Conservation (phyloP, 331 rosid species). For the Telfairia occidentalis region DNA sequence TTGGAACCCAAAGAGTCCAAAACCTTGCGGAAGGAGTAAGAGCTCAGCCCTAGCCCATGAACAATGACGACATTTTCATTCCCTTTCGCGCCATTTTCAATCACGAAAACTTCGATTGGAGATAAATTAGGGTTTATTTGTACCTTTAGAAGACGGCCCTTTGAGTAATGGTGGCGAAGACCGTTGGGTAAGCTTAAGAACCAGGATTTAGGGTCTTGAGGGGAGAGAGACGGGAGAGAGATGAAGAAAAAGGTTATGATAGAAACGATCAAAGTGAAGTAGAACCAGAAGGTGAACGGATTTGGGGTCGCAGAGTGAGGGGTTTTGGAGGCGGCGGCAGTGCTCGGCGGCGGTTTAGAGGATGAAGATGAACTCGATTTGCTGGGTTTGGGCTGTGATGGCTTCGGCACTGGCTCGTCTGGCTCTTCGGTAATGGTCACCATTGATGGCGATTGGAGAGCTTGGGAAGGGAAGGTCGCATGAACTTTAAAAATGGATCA, state of each 20-base stretch:
- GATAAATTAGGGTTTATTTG: constrained; percentile 35
- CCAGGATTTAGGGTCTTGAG: constrained; percentile 59
- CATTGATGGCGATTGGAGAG: constrained; percentile 33
- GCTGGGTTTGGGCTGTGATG: constrained; percentile 18
- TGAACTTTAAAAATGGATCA: not conserved
- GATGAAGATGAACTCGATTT: constrained; percentile 14
- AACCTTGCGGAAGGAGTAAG: constrained; percentile 55
- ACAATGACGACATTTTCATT: constrained; percentile 51
- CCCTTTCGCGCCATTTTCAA: constrained; percentile 28
- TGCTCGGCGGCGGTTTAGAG: not conserved
- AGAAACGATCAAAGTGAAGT: constrained; percentile 55
- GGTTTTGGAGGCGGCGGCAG: constrained; percentile 16
- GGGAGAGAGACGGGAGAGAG: constrained; percentile 38
- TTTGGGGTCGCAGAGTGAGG: constrained; percentile 10
- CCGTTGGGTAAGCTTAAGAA: constrained; percentile 55
- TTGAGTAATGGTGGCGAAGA: constrained; percentile 66
- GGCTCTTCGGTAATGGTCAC: constrained; percentile 66
- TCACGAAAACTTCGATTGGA: constrained; percentile 50
- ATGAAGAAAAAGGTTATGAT: constrained; percentile 35
- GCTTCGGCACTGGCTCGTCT: constrained; percentile 18
- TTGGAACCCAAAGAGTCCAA: constrained; percentile 29
- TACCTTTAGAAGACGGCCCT: constrained; percentile 69
- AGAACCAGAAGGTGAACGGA: constrained; percentile 76
- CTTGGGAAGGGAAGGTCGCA: not conserved
- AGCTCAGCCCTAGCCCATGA: constrained; percentile 65